These are phyloP conservation scores for Rhazya stricta DNA, from an alignment of 257 asterid genomes.

Conservation along the genomic window DNA sequence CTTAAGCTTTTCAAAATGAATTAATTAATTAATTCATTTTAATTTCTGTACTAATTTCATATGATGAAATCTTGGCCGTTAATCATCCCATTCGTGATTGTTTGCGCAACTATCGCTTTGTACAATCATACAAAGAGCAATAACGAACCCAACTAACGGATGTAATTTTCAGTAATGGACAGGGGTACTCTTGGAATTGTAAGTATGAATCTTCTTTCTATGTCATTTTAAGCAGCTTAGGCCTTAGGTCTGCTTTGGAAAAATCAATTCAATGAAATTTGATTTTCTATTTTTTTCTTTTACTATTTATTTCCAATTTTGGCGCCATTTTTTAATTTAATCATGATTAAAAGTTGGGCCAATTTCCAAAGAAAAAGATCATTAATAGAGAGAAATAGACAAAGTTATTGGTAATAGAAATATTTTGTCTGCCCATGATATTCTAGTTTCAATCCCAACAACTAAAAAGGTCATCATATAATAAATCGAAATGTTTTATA, in stretches of 20 bases:
- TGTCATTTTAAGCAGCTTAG: too few relatives aligned
- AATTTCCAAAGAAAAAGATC: background rate
- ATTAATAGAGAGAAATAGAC: background rate
- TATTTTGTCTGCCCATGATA: background rate
- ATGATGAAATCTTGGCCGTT: constrained; percentile 25
- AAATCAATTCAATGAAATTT: background rate
- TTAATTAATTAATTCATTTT: background rate
- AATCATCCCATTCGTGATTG: constrained; percentile 20
- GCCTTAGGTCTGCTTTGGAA: background rate
- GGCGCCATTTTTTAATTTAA: background rate
- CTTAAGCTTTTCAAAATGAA: background rate
- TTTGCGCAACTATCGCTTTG: constrained; percentile 35
- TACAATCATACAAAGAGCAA: constrained; percentile 4
- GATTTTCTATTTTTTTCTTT: too few relatives aligned
- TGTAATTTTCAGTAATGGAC: background rate
- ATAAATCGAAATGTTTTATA: too few relatives aligned
- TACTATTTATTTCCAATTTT: background rate
- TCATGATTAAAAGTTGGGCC: background rate
- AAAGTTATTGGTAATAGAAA: too few relatives aligned
- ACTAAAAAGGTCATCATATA: background rate
- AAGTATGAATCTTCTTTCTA: background rate
- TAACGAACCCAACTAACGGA: constrained; percentile 30
- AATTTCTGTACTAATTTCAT: background rate
- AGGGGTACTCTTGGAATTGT: constrained; percentile 4
- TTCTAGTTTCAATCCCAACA: background rate